Conservation (phyloP, 352 stramenopile species). For the Phytophthora melonis region DNA sequence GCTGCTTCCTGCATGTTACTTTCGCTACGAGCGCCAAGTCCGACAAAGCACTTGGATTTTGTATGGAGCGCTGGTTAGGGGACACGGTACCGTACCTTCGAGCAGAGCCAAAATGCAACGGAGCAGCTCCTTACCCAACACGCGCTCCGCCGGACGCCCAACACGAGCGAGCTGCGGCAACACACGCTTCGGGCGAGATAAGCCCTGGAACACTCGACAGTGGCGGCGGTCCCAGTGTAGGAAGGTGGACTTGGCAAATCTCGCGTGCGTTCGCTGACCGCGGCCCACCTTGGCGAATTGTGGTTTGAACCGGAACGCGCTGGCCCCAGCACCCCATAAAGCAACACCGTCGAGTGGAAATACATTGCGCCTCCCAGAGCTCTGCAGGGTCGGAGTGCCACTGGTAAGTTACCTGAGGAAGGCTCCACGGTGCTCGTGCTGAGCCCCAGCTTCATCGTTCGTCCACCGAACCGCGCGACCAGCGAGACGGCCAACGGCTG, state of each 20-base stretch:
- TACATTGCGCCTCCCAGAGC: constrained; percentile 4
- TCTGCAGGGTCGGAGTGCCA: neutral
- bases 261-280: constrained; percentile 28
- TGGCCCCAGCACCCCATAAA: neutral
- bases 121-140: constrained; percentile 23
- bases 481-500: constrained; percentile 29
- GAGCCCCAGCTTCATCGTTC: neutral
- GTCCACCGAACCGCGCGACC: constrained; percentile 30
- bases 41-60: constrained; percentile 10
- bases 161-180: constrained; percentile 13
- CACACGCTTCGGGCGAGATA: constrained; percentile 14
- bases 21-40: neutral
- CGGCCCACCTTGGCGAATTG: neutral
- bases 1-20: neutral
- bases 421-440: neutral
- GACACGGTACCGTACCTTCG: constrained; percentile 24
- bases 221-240: neutral
- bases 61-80: constrained; percentile 34
- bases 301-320: neutral
- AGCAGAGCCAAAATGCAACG: neutral
- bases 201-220: constrained; percentile 3
- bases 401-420: neutral
- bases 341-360: neutral
- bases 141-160: constrained; percentile 2
- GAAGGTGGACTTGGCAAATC: constrained; percentile 29